Evolutionary conservation across 768 basidiomycete species (phyloP).

Genomic region (Termitomyces sp.): DNA sequence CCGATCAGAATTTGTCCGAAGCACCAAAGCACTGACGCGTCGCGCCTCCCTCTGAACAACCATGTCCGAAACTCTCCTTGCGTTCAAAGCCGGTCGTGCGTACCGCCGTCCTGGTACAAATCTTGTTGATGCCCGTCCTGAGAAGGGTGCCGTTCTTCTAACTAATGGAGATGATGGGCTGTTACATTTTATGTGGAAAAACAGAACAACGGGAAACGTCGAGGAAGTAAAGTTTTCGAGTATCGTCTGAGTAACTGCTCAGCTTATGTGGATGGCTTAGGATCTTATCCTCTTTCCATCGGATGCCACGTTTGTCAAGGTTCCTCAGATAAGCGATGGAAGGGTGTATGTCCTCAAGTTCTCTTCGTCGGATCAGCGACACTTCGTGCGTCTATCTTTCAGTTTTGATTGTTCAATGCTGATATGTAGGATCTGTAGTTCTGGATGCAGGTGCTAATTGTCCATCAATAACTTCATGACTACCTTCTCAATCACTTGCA

Average conservation of each 20-base stretch:
- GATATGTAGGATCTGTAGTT: slow-evolving; percentile 41
- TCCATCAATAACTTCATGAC: not conserved
- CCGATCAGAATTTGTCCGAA: slow-evolving; percentile 24
- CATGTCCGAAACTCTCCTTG: slow-evolving; percentile 36
- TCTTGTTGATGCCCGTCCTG: slow-evolving; percentile 57
- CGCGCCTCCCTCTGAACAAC: slow-evolving; percentile 18
- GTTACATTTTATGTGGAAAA: slow-evolving; percentile 77
- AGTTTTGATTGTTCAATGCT: not conserved
- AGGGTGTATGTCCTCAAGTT: slow-evolving; percentile 88
- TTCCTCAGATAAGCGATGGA: slow-evolving; percentile 56
- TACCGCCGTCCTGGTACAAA: slow-evolving; percentile 64
- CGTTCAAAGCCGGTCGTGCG: slow-evolving; percentile 71
- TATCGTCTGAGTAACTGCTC: not conserved
- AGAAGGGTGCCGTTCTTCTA: slow-evolving; percentile 71
- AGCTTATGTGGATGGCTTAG: slow-evolving; percentile 27
- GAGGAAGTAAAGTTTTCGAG: slow-evolving; percentile 48
- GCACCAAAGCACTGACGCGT: slow-evolving; percentile 44
- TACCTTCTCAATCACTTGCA: slow-evolving; percentile 18
- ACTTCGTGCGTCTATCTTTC: slow-evolving; percentile 61
- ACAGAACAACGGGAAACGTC: slow-evolving; percentile 50
- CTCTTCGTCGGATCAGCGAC: slow-evolving; percentile 81
- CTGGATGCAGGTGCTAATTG: slow-evolving; percentile 72
- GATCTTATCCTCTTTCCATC: slow-evolving; percentile 85
- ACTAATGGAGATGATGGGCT: slow-evolving; percentile 69
- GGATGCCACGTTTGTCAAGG: slow-evolving; percentile 78